Base-by-base conservation (phyloP, 202 grass and related monocot genomes). In the Zizania palustris region DNA sequence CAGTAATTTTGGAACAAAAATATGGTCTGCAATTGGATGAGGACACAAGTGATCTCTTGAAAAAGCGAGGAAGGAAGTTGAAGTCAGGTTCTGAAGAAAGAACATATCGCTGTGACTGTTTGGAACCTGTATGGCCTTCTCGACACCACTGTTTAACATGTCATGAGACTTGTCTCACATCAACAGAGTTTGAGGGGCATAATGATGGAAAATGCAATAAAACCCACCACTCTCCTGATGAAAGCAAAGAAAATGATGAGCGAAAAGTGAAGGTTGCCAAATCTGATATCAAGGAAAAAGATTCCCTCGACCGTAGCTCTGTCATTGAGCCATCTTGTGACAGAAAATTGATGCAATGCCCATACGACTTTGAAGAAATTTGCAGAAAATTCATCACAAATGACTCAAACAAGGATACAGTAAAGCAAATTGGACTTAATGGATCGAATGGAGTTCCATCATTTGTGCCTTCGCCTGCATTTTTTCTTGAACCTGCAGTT, bases 121-220 rank as follows among this genome's bases (percentile, higher is more conserved):
- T 98, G 55, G 95, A 98, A 76, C 87, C 87, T 59, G 50, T 90
- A 71, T 98, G 87, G 89, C 84, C 89, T 92, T 90, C 87, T 86
- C 72, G 87, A 71, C 61, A 88, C 40, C 95, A 98, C 54, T 98
- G 95, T 81, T 83, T 87, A 63, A 86, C 80, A 58, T 98, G 95
- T 77, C 95, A 98, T 75, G 83, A 88, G 20, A 86, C 91, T 44
- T 92, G 90, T 62, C 78, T 70, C 13, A 73, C 77, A 46, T 62
- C 36, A 20, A 21, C 40, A 6, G 95, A 98, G 85, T 87, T 90
- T 82, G 91, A 98, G 80, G 71, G 64, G 64, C 95, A 98, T 86
- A 74, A 75, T 84, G 76, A 80, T 84, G 87, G 85, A 80, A 92
- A 90, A 76, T 98, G 95, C 74, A 82, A 57, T 15, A 60, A 45